A percentile compares a stretch with the other conserved stretches of the same genome.
phyloP scores from a whole-genome alignment of 305 asterid genomes.

The Solanum hybrid region DNA sequence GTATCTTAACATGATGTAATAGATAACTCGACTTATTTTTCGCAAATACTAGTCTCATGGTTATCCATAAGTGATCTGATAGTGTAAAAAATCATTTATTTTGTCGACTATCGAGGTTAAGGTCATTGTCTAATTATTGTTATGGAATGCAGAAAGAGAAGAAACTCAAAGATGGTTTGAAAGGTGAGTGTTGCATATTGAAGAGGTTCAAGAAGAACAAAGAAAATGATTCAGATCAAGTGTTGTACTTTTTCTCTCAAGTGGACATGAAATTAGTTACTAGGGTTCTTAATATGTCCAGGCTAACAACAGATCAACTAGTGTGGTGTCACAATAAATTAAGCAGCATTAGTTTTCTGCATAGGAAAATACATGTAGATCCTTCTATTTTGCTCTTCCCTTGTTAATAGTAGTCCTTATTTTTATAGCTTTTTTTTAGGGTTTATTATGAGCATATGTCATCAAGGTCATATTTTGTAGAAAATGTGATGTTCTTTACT shows the following conservation, averaged over 20 bases:
- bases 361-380: conserved; percentile 53
- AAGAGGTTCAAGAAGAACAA: conserved; percentile 34
- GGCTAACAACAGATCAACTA: conserved; percentile 56
- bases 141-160: conserved; percentile 66
- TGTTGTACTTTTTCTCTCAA: conserved; percentile 63
- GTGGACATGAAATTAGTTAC: conserved; percentile 77
- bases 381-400: conserved; percentile 84
- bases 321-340: conserved; percentile 75
- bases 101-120: background rate
- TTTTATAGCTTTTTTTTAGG: background rate
- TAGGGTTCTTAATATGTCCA: conserved; percentile 73
- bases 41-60: background rate
- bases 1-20: background rate
- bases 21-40: background rate
- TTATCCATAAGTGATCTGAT: background rate
- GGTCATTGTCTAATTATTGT: background rate
- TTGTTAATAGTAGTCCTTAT: conserved; percentile 12
- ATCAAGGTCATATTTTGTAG: background rate
- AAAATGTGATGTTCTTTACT: background rate
- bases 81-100: background rate
- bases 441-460: background rate
- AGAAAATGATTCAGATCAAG: conserved; percentile 53
- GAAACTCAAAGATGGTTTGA: conserved; percentile 52
- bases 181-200: conserved; percentile 64
- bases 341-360: conserved; percentile 50